Conservation (phyloP, 1,284 basidiomycete genomes). For the Ceratobasidium theobromae region DNA sequence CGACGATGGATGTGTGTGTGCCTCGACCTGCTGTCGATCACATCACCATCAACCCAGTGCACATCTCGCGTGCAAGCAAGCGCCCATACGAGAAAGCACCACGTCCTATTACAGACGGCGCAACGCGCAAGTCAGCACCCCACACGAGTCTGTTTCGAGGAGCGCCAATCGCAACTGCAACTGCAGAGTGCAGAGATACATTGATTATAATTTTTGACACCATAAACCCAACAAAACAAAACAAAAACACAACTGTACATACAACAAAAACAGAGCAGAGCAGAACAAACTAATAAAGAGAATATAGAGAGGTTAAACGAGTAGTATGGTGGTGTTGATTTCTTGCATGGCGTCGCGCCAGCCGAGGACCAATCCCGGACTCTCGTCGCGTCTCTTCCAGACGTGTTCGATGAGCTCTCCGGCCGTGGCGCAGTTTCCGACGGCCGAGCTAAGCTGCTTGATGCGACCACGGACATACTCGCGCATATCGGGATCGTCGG, state of each 20-base stretch:
- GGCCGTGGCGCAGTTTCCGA: conserved; percentile 64
- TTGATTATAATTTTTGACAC: no score
- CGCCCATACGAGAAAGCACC: no score
- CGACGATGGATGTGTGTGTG: no score
- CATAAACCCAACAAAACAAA: background rate
- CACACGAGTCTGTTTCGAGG: no score
- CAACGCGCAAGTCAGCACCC: no score
- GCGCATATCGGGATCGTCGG: conserved; percentile 60
- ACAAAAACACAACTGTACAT: background rate
- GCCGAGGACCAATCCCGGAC: conserved; percentile 23
- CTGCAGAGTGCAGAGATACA: no score
- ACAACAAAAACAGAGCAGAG: background rate
- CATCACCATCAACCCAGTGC: no score
- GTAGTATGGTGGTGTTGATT: conserved; percentile 31
- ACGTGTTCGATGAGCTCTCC: conserved; percentile 62
- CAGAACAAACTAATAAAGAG: background rate
- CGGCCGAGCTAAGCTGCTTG: conserved; percentile 54
- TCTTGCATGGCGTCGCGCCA: conserved; percentile 38
- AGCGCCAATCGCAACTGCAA: no score
- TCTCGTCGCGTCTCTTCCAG: conserved; percentile 50
- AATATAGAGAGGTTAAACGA: conserved; percentile 26
- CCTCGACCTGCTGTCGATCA: no score
- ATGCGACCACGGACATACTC: conserved; percentile 63
- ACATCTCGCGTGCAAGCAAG: no score
- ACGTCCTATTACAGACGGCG: no score